Percentiles rank a stretch among this genome's conserved stretches.
phyloP scores from a whole-genome alignment of 2,329 filamentous ascomycete species.

The Zymoseptoria brevis region DNA sequence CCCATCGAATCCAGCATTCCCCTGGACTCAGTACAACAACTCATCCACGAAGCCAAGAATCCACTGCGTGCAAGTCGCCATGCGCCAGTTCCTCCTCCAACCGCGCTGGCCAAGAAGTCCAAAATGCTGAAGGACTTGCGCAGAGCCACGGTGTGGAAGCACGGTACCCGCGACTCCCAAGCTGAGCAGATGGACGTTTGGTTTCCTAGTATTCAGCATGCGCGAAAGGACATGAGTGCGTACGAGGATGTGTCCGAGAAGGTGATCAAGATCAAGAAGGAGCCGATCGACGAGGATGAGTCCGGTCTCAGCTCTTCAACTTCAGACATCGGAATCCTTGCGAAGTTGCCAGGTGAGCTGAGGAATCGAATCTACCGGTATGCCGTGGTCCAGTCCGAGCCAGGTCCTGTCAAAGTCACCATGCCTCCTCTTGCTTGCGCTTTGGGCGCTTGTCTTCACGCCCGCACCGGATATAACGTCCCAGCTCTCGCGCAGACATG shows the following conservation, averaged over 20 bases:
- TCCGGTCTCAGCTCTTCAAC: conserved; percentile 1
- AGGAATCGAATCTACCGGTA: conserved; percentile 23
- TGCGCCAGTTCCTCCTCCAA: conserved; percentile 2
- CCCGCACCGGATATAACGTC: conserved; percentile 7
- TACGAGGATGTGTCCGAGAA: neutral
- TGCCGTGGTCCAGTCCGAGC: conserved; percentile 5
- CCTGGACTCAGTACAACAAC: conserved; percentile 5
- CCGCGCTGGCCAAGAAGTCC: conserved; percentile 6
- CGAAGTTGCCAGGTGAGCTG: conserved; percentile 21
- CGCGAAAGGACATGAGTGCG: neutral
- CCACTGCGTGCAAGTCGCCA: neutral
- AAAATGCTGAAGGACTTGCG: conserved; percentile 9
- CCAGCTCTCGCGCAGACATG: conserved; percentile 21
- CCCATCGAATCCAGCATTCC: conserved; percentile 5
- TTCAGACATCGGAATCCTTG: conserved; percentile 19
- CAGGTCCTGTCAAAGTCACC: conserved; percentile 9
- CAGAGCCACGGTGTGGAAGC: conserved; percentile 3
- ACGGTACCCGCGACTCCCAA: conserved; percentile 9
- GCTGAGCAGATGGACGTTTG: conserved; percentile 11
- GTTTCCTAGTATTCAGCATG: conserved; percentile 10
- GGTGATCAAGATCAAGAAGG: neutral
- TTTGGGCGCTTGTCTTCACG: conserved; percentile 15
- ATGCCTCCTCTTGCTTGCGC: conserved; percentile 12
- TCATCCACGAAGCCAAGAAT: conserved; percentile 1
- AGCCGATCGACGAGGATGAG: neutral